These are phyloP conservation scores for Cladophialophora psammophila DNA, from an alignment of 2,329 filamentous ascomycete genomes.

Conservation along the genomic window DNA sequence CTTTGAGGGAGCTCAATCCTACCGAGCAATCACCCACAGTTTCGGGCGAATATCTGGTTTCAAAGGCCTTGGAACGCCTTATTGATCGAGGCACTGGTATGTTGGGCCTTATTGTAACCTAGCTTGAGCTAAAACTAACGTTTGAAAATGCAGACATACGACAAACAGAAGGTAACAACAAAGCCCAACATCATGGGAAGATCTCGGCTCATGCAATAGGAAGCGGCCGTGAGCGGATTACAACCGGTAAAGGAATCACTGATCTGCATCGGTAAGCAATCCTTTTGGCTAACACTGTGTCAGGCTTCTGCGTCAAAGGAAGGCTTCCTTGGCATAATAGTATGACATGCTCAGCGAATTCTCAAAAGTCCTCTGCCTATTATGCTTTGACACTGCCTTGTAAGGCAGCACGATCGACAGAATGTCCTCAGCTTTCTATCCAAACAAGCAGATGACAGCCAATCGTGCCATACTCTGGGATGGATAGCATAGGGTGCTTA, in stretches of 20 bases:
- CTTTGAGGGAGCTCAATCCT: background rate
- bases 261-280: slow-evolving; percentile 11
- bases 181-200: background rate
- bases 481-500: background rate
- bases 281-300: background rate
- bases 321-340: background rate
- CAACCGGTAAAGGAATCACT: slow-evolving; percentile 6
- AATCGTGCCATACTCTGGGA: background rate
- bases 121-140: background rate
- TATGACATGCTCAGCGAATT: background rate
- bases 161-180: background rate
- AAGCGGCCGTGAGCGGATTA: background rate
- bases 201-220: background rate
- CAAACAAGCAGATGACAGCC: slow-evolving; percentile 1
- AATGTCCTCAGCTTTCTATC: slow-evolving; percentile 4
- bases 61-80: background rate
- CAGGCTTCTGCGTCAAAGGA: slow-evolving; percentile 2
- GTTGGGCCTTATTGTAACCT: background rate
- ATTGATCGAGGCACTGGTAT: background rate
- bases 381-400: slow-evolving; percentile 1
- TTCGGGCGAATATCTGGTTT: background rate
- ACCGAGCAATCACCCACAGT: background rate
- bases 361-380: background rate
- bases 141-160: background rate
- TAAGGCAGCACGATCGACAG: slow-evolving; percentile 7